Evolutionary conservation across 768 basidiomycete species (phyloP).

Genomic region (Tephrocybe sp.): DNA sequence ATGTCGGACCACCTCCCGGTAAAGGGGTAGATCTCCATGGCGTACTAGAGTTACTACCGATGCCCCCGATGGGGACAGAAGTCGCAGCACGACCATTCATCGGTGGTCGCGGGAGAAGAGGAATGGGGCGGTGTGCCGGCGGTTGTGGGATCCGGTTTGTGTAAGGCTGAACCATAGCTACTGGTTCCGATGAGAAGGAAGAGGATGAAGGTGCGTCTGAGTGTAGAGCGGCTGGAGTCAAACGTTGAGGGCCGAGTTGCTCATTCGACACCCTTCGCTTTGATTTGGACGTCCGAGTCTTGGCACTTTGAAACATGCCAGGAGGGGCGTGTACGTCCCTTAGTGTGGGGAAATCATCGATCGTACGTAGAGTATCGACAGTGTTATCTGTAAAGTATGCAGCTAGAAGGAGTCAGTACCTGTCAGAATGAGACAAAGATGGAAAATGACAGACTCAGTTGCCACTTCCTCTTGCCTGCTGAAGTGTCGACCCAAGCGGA

Average conservation of each 20-base stretch:
- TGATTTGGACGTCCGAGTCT: conserved; percentile 52
- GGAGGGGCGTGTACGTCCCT: conserved; percentile 64
- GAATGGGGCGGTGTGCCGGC: background rate
- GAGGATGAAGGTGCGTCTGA: conserved; percentile 12
- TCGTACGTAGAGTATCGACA: conserved; percentile 66
- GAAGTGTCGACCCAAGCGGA: conserved; percentile 73
- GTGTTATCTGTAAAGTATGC: conserved; percentile 82
- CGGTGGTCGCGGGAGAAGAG: background rate
- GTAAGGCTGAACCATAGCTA: conserved; percentile 45
- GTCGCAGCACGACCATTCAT: background rate
- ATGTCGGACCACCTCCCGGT: background rate
- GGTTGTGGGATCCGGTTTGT: conserved; percentile 1
- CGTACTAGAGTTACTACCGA: background rate
- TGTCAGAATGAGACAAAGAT: conserved; percentile 6
- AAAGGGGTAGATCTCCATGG: background rate
- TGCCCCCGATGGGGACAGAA: background rate
- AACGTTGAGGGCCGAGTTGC: background rate
- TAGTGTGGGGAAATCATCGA: conserved; percentile 65
- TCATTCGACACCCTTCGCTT: conserved; percentile 48
- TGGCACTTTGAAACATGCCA: conserved; percentile 68
- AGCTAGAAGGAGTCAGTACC: conserved; percentile 39
- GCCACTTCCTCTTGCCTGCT: conserved; percentile 75
- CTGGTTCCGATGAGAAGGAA: conserved; percentile 29
- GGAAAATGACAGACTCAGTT: conserved; percentile 60
- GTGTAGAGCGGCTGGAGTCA: background rate